Evolutionary conservation across 139 green algal genomes (phyloP), one percentile per base, ranked within the genome.

Genomic region (Closterium sp.): DNA sequence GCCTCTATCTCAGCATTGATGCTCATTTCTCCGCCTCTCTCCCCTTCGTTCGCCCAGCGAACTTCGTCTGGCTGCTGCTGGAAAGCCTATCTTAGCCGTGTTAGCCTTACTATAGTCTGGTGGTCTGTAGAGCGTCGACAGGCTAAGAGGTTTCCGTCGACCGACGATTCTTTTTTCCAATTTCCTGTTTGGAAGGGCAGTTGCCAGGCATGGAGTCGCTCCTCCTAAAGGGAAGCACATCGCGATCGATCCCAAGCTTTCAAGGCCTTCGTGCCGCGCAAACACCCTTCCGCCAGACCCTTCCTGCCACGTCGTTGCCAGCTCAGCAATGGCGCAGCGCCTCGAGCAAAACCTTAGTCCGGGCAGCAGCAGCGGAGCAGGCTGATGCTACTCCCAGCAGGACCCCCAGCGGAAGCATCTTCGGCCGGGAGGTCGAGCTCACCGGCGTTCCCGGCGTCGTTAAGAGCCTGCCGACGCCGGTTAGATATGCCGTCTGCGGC

Each of bases 391-490:
- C 83, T 34, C 83, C 83, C 83, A 34, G 30, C 83, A 86, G 83
- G 83, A 86, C 3, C 30, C 25, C n/a, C n/a, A 34, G 83, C n/a
- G 30, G 83, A 86, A 86, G 83, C 31, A 25, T 90, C 28, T 93
- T 93, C 33, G 90, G 90, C 12, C 86, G n/a, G 84, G 90, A 93
- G 31, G 32, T 38, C 21, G 84, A 87, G 10, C 81, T 93, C 33
- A 55, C 85, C 25, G 90, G 34, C 28, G 10, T 88, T 31, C 84
- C 92, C 25, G 34, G 86, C 9, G 16, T 93, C 86, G 90, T 92
- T 21, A 89, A 84, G n/a, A 90, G 36, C 86, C 31, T 93, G 25
- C 90, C 90, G 25, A 31, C 25, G 12, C 90, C 90, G 34, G 36
- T 92, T 31, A 84, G 90, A 32, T 92, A 87, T 36, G 55, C 81